Evolutionary conservation across 2,329 filamentous ascomycete species (phyloP).

Genomic region (Akanthomyces lecanii): DNA sequence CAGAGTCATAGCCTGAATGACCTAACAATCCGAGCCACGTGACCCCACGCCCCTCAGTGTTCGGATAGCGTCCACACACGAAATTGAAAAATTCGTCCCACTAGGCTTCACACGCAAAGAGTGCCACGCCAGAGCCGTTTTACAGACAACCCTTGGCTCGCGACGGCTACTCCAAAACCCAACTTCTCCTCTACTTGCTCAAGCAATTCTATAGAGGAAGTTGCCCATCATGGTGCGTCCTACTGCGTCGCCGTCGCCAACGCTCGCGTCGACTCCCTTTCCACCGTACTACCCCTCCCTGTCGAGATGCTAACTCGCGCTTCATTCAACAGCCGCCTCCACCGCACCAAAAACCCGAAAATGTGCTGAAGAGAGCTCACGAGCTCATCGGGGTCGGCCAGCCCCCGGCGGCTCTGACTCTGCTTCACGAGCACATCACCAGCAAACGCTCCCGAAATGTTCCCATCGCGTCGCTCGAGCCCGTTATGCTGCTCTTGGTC

Average conservation of each 20-base stretch:
- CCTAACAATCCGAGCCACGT: slow-evolving; percentile 31
- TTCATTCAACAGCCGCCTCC: slow-evolving; percentile 69
- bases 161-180: slow-evolving; percentile 35
- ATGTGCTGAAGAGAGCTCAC: slow-evolving; percentile 96
- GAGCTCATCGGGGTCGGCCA: slow-evolving; percentile 98
- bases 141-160: slow-evolving; percentile 34
- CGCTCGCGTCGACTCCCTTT: not conserved
- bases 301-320: slow-evolving; percentile 27
- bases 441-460: slow-evolving; percentile 97
- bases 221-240: slow-evolving; percentile 49
- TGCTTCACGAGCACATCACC: slow-evolving; percentile 98
- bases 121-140: slow-evolving; percentile 36
- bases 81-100: slow-evolving; percentile 42
- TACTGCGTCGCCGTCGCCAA: slow-evolving; percentile 9
- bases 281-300: slow-evolving; percentile 26
- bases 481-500: slow-evolving; percentile 96
- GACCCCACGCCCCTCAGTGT: slow-evolving; percentile 36
- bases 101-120: slow-evolving; percentile 36
- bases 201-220: slow-evolving; percentile 42
- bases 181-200: slow-evolving; percentile 35
- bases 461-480: slow-evolving; percentile 92
- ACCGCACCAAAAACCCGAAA: slow-evolving; percentile 96
- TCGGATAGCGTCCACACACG: slow-evolving; percentile 43
- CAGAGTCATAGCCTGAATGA: slow-evolving; percentile 24
- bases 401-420: slow-evolving; percentile 82